Evolutionary conservation across 768 basidiomycete species (phyloP), one percentile per base, ranked within the genome.

Genomic region (Sporobolomyces pararoseus): DNA sequence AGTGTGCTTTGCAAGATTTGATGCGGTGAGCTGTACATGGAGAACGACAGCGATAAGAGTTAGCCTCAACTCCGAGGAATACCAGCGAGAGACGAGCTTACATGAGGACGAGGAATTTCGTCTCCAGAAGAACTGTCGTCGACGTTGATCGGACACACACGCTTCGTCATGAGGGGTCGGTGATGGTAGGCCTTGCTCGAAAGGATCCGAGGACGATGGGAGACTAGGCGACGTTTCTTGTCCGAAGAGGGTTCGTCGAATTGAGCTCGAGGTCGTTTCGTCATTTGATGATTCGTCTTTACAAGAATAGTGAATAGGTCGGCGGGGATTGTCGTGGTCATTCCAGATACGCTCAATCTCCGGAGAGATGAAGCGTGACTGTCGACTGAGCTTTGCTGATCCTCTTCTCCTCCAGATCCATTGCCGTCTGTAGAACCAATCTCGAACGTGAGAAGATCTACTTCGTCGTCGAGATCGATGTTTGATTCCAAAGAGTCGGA

Each of bases 241-340:
- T 34, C 14, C 34, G 51, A 27, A 25, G 27, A 4, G 7, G 58
- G 51, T n/a, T 42, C 39, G 9, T 35, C 23, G 27, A n/a, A 47
- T 3, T 27, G 4, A 23, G 31, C 27, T 5, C 46, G 46, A 14
- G 23, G 3, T 6, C 58, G 57, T 47, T 60, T 54, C 7, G 17
- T 42, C 39, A 17, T 42, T 9, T 42, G 50, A 29, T 71, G 61
- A 10, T 47, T 53, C 6, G 64, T 60, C 31, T 49, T 10, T 46
- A 73, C 68, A 25, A 49, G 19, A 29, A 73, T 46, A 19, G 65
- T 73, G 61, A 73, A 73, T n/a, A 64, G 47, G 55, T 73, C 72
- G 49, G 68, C 54, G 5, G 68, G 57, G 21, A 47, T 35, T 1
- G 57, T 50, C 6, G 34, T 27, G 5, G 72, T 66, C 72, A 73